Percentiles rank a stretch among this genome's conserved stretches.
Conservation (phyloP, 257 asterid genomes). For the Plantago ovata region DNA sequence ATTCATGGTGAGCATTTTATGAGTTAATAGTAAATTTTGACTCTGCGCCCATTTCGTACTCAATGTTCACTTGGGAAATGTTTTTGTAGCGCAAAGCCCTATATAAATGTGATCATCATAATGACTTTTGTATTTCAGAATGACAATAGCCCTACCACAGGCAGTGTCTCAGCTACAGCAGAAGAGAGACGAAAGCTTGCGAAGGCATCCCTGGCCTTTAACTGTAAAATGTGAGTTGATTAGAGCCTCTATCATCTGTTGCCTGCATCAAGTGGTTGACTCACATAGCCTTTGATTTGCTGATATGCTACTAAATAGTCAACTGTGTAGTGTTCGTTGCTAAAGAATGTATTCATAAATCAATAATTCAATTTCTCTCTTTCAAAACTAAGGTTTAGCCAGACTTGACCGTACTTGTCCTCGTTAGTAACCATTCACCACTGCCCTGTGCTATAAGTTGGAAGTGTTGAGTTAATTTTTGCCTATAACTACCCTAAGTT, state of each 20-base stretch:
- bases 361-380: background rate
- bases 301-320: background rate
- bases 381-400: no score
- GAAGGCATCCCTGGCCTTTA: conserved; percentile 80
- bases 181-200: conserved; percentile 85
- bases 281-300: conserved; percentile 2
- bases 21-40: background rate
- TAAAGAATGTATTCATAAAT: conserved; percentile 3
- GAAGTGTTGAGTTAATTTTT: no score
- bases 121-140: conserved; percentile 43
- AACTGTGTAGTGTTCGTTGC: background rate
- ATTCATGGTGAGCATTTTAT: conserved; percentile 76
- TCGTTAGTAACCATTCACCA: no score
- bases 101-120: conserved; percentile 4
- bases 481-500: no score
- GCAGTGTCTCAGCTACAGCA: conserved; percentile 80
- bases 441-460: no score
- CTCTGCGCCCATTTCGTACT: conserved; percentile 5
- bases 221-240: conserved; percentile 78
- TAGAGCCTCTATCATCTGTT: conserved; percentile 10
- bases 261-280: conserved; percentile 5
- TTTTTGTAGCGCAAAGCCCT: conserved; percentile 16
- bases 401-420: no score
- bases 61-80: conserved; percentile 8
- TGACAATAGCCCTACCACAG: conserved; percentile 94